Evolutionary conservation across 2,329 filamentous ascomycete genomes (phyloP), one percentile per base, ranked within the genome.

Genomic region (Aurifilum marmelostoma): DNA sequence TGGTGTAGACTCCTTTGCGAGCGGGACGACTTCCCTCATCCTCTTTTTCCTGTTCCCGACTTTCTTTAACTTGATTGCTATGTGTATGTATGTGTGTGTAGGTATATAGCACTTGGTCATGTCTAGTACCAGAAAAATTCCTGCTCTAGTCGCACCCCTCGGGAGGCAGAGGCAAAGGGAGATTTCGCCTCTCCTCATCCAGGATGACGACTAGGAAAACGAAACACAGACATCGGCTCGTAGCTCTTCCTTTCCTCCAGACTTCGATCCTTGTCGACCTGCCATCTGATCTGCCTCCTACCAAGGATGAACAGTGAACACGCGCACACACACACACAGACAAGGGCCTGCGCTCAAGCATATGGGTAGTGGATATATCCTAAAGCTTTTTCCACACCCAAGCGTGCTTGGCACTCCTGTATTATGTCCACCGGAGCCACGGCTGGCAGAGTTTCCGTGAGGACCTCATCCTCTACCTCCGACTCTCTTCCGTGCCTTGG

Each of bases 361-460:
- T 52, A 27, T 43, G 34, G 63, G 39, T 37, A 14, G 21, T 14
- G 32, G 47, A 24, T 8, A 5, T 34, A 12, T n/a, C 32, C n/a
- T 3, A 24, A 65, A 54, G 63, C 63, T 56, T 43, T 27, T 66
- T 47, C 7, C 7, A 21, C n/a, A 9, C 43, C 9, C 37, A n/a
- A 8, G 34, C 27, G 27, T 27, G 37, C 34, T 52, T 61, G 63
- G 52, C 58, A 54, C 63, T 56, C 58, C 52, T 32, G 63, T 43
- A 66, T 65, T 63, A 58, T 47, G 43, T 43, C 56, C 50, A n/a
- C 54, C 66, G 66, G 52, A 66, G 32, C 62, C 59, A 68, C 69
- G 69, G 69, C 66, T 68, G 52, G 62, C 61, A 60, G 66, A 65
- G 60, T 63, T 68, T 39, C 69, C 69, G 69, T 68, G 66, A 60